Evolutionary conservation across 2,329 filamentous ascomycete genomes (phyloP).

Genomic region (Chaetothyriales sp.): DNA sequence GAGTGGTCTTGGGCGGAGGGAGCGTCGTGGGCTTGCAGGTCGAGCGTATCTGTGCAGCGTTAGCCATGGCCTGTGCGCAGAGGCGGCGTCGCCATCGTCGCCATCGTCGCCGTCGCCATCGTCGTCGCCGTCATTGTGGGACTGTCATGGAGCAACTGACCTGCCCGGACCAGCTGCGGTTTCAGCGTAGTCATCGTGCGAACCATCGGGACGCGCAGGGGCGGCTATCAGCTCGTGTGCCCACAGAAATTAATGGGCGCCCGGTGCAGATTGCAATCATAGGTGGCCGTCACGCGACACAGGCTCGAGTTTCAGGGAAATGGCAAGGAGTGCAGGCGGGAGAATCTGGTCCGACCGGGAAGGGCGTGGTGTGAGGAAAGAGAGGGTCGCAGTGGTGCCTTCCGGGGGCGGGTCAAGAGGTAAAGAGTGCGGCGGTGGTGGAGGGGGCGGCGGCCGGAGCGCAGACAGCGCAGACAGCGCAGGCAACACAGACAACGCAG

Average conservation of each 20-base stretch:
- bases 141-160: slow-evolving; percentile 21
- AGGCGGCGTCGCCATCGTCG: neutral
- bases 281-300: neutral
- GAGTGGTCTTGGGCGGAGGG: slow-evolving; percentile 76
- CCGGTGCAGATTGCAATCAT: neutral
- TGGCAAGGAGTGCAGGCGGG: neutral
- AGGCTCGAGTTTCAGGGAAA: neutral
- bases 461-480: neutral
- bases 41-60: slow-evolving; percentile 64
- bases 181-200: slow-evolving; percentile 18
- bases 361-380: neutral
- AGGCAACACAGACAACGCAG: neutral
- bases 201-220: slow-evolving; percentile 7
- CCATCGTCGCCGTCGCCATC: neutral
- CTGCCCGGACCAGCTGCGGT: slow-evolving; percentile 34
- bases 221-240: neutral
- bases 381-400: neutral
- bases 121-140: neutral
- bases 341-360: neutral
- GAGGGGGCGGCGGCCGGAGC: neutral
- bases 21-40: slow-evolving; percentile 71
- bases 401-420: too few relatives aligned
- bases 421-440: neutral
- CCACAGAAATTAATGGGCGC: neutral
- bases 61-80: slow-evolving; percentile 2